Base-by-base conservation (phyloP, 495 filamentous ascomycete genomes). In the Daldinia grandis region DNA sequence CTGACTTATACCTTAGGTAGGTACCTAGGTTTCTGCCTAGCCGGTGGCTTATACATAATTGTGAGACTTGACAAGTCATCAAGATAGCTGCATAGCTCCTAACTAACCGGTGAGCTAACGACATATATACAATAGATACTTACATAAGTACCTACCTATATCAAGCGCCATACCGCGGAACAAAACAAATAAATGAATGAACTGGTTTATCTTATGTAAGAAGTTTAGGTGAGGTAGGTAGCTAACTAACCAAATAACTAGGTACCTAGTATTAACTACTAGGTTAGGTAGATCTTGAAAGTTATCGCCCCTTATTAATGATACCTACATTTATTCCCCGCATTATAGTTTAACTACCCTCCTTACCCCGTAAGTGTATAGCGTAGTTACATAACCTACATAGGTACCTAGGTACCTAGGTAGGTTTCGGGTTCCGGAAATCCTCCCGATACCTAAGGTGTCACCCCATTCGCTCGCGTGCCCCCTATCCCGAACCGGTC, bases 391-490 rank as follows among this genome's bases (percentile, higher is more conserved):
- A n/a, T n/a, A n/a, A n/a, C n/a, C n/a, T n/a, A n/a, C n/a, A n/a
- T n/a, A n/a, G n/a, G n/a, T n/a, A n/a, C 37, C 30, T 66, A 40
- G 21, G 30, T 50, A 31, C 21, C 33, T 15, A 6, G n/a, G 14
- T 9, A 59, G 53, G 3, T 24, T 17, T 35, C 0, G 10, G 17
- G 55, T 15, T 19, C 9, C 28, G n/a, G 49, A 30, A 37, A 54
- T 59, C 33, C 33, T 27, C 49, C 47, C 53, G 56, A 64, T 64
- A n/a, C n/a, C n/a, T n/a, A 65, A 54, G 50, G n/a, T 31, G 9
- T 14, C 17, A 44, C 57, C 54, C 44, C 40, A 56, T 64, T 60
- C 47, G 56, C 67, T 70, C 72, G 67, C 63, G 68, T 71, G 68
- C 47, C 63, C 55, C 63, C 64, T 70, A n/a, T 51, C 67, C 64